A percentile compares a stretch with the other conserved stretches of the same genome.
Evolutionary conservation across 2,329 filamentous ascomycete genomes (phyloP).

Genomic region (Hymenoscyphus occultus): DNA sequence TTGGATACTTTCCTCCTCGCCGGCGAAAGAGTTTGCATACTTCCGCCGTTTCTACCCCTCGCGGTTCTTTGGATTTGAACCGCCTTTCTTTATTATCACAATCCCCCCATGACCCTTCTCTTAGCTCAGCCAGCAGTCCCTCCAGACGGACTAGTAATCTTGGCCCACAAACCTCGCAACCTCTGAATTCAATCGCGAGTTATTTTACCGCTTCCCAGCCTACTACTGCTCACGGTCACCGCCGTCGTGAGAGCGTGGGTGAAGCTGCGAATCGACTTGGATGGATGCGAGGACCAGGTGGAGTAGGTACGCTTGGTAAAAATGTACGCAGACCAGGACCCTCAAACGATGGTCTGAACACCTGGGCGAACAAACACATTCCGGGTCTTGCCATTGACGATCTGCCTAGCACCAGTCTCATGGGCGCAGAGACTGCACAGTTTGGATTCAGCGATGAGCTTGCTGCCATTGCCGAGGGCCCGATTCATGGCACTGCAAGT

Average conservation of each 20-base stretch:
- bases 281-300: conserved; percentile 80
- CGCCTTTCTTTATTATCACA: conserved; percentile 22
- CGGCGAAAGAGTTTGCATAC: conserved; percentile 68
- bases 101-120: conserved; percentile 22
- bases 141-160: conserved; percentile 29
- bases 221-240: conserved; percentile 20
- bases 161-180: conserved; percentile 23
- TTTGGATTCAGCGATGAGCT: conserved; percentile 46
- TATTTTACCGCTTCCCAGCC: conserved; percentile 31
- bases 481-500: conserved; percentile 18
- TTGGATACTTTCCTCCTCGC: conserved; percentile 90
- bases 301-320: conserved; percentile 76
- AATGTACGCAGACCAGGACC: conserved; percentile 74
- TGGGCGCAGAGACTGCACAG: conserved; percentile 57
- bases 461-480: conserved; percentile 45
- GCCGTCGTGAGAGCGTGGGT: conserved; percentile 34
- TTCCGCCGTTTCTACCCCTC: conserved; percentile 64
- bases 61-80: conserved; percentile 32
- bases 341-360: conserved; percentile 78
- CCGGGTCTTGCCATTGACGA: conserved; percentile 72
- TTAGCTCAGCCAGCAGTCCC: conserved; percentile 27
- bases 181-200: conserved; percentile 20
- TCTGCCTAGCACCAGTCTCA: conserved; percentile 63
- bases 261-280: conserved; percentile 44
- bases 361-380: conserved; percentile 78